phyloP scores from a whole-genome alignment of 108 stramenopile species.

The Nannochloropsis granulata region DNA sequence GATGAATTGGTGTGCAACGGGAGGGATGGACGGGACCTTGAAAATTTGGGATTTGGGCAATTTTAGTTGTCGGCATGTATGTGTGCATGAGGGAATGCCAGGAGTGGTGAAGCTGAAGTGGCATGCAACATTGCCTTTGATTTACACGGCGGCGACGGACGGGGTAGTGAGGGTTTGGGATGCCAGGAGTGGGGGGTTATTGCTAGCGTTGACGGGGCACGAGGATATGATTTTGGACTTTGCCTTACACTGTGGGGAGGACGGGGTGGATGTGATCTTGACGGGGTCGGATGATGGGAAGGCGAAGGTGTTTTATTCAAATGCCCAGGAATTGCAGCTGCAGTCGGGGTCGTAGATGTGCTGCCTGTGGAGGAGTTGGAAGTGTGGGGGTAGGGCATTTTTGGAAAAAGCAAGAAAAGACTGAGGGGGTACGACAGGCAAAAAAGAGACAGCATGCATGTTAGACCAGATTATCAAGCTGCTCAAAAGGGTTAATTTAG shows the following conservation, averaged over 20 bases:
- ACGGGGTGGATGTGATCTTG: neutral
- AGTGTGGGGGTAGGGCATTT: too few relatives aligned
- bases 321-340: neutral
- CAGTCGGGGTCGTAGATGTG: neutral
- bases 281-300: slow-evolving; percentile 21
- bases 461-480: too few relatives aligned
- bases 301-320: slow-evolving; percentile 8
- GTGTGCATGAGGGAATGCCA: slow-evolving; percentile 42
- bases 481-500: too few relatives aligned
- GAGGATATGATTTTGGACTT: slow-evolving; percentile 70
- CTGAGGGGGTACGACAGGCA: too few relatives aligned
- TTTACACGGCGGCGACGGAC: slow-evolving; percentile 59
- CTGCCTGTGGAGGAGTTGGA: too few relatives aligned
- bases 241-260: slow-evolving; percentile 7
- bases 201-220: slow-evolving; percentile 56
- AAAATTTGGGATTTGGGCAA: slow-evolving; percentile 64
- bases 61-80: slow-evolving; percentile 22
- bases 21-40: slow-evolving; percentile 69
- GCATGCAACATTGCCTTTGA: slow-evolving; percentile 51
- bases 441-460: too few relatives aligned
- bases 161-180: slow-evolving; percentile 73
- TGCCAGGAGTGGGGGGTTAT: slow-evolving; percentile 54
- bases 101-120: slow-evolving; percentile 59
- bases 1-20: slow-evolving; percentile 34
- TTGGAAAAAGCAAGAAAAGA: too few relatives aligned